Evolutionary conservation across 495 filamentous ascomycete genomes (phyloP).

Genomic region (Aspergillus hancockii): DNA sequence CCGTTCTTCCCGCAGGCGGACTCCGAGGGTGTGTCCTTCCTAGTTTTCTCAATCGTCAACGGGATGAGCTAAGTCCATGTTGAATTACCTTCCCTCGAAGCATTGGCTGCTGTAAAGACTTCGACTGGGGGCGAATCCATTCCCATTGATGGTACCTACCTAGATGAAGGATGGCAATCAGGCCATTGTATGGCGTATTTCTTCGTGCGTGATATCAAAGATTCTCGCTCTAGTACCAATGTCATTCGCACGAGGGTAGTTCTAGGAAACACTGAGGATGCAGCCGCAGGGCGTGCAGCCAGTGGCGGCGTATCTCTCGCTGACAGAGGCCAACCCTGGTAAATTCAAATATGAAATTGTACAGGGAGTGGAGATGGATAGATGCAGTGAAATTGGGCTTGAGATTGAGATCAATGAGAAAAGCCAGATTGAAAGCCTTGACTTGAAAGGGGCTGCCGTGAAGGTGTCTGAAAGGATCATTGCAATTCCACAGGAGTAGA

Average conservation of each 20-base stretch:
- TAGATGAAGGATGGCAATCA: constrained; percentile 62
- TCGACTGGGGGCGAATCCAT: constrained; percentile 28
- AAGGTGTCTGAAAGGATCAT: constrained; percentile 57
- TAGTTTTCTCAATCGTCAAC: constrained; percentile 42
- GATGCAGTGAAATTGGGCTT: constrained; percentile 60
- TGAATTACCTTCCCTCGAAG: constrained; percentile 46
- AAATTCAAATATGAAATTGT: constrained; percentile 52
- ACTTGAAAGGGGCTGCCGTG: constrained; percentile 57
- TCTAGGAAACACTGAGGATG: constrained; percentile 60
- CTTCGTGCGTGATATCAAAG: constrained; percentile 50
- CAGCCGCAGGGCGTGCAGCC: constrained; percentile 70
- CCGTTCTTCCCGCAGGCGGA: constrained; percentile 20
- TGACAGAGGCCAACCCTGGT: constrained; percentile 36
- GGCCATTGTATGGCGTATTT: constrained; percentile 59
- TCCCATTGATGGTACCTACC: constrained; percentile 17
- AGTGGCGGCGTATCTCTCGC: constrained; percentile 58
- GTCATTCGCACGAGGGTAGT: constrained; percentile 50
- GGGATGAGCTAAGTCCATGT: constrained; percentile 72
- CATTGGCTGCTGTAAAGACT: constrained; percentile 31
- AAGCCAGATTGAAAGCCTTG: constrained; percentile 48
- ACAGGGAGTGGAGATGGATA: constrained; percentile 82
- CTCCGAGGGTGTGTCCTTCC: constrained; percentile 18
- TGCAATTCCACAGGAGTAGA: constrained; percentile 24
- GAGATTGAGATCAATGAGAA: constrained; percentile 34
- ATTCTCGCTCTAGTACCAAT: constrained; percentile 27